These are phyloP conservation scores for Phlebiopsis gigantea DNA, from an alignment of 768 basidiomycete species.

Conservation along the genomic window DNA sequence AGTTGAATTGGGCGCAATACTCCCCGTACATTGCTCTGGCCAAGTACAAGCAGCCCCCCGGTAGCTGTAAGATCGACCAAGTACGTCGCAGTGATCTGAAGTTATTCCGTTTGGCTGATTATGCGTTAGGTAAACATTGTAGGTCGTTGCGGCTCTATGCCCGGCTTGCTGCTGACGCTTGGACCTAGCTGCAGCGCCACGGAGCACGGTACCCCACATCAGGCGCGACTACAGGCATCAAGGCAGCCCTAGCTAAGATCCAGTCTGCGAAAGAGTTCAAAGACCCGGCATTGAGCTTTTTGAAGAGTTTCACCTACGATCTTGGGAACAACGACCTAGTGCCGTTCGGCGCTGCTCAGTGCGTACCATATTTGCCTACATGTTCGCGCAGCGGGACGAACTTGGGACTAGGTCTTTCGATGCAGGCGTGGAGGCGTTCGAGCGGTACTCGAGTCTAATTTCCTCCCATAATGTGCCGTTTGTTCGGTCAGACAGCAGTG, in stretches of 20 bases:
- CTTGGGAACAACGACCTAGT: slow-evolving; percentile 56
- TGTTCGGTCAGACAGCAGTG: slow-evolving; percentile 42
- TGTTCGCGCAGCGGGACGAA: neutral
- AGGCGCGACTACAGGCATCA: slow-evolving; percentile 38
- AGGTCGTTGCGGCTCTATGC: slow-evolving; percentile 16
- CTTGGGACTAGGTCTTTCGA: slow-evolving; percentile 36
- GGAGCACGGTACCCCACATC: slow-evolving; percentile 73
- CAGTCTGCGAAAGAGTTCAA: slow-evolving; percentile 38
- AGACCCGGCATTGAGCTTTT: slow-evolving; percentile 48
- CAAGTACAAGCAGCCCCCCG: slow-evolving; percentile 41
- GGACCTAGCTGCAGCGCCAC: slow-evolving; percentile 68
- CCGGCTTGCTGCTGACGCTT: neutral
- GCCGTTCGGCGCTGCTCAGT: slow-evolving; percentile 66
- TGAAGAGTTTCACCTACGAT: slow-evolving; percentile 51
- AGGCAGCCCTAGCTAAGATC: slow-evolving; percentile 48
- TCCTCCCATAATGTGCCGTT: slow-evolving; percentile 43
- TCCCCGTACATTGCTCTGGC: slow-evolving; percentile 52
- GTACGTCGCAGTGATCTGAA: slow-evolving; percentile 24
- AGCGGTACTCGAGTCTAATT: slow-evolving; percentile 50
- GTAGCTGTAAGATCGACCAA: slow-evolving; percentile 50
- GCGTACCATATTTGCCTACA: slow-evolving; percentile 18
- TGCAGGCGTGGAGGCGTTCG: slow-evolving; percentile 46
- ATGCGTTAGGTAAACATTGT: slow-evolving; percentile 54
- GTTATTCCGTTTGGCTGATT: neutral
- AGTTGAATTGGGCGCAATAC: slow-evolving; percentile 48